Evolutionary conservation across 768 basidiomycete species (phyloP).

Genomic region (Gloeostereum incarnatum): DNA sequence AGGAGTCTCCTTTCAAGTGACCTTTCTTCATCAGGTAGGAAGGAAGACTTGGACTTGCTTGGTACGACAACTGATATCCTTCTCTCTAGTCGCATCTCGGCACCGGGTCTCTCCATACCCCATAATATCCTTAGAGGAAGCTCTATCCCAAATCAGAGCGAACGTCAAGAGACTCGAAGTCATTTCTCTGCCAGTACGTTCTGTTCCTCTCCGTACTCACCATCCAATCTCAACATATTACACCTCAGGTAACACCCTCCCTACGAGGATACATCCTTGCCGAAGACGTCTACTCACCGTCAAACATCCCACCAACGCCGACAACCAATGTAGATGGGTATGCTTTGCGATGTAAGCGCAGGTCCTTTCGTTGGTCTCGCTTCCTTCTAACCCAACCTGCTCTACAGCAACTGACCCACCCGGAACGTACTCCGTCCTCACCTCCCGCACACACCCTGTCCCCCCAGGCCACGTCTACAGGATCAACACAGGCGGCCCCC

Average conservation of each 20-base stretch:
- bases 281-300: constrained; percentile 59
- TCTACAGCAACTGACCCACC: constrained; percentile 50
- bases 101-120: constrained; percentile 74
- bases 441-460: constrained; percentile 40
- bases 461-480: constrained; percentile 52
- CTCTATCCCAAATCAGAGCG: constrained; percentile 44
- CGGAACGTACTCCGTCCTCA: constrained; percentile 61
- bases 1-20: constrained; percentile 58
- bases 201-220: neutral
- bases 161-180: constrained; percentile 34
- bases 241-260: constrained; percentile 50
- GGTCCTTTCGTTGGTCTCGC: neutral
- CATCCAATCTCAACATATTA: constrained; percentile 2
- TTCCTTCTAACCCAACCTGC: neutral
- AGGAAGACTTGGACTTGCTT: constrained; percentile 2
- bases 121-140: constrained; percentile 55
- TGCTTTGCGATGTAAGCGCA: constrained; percentile 55
- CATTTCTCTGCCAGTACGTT: constrained; percentile 32
- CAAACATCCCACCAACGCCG: constrained; percentile 49
- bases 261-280: constrained; percentile 69
- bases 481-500: constrained; percentile 79
- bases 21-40: constrained; percentile 55
- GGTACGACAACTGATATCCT: neutral
- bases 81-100: constrained; percentile 52
- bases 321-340: constrained; percentile 91